Conservation (phyloP, 2,329 filamentous ascomycete species). For the Lachnellula occidentalis region DNA sequence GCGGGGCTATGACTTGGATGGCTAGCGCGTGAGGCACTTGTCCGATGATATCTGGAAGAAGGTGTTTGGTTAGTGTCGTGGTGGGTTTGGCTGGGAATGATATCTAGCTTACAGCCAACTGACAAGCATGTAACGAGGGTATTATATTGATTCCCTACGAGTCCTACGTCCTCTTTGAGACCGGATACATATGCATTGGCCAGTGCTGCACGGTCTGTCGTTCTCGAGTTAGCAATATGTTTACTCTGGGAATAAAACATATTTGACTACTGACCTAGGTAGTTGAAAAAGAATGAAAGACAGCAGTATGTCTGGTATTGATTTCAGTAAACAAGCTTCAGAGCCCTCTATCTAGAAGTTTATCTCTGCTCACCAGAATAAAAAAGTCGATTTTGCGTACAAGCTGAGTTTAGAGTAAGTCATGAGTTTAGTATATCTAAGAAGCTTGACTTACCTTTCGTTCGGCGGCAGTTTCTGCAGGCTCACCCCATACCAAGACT, state of each 20-base stretch:
- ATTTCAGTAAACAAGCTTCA: no score
- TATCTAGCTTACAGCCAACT: not conserved
- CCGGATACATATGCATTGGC: conserved; percentile 38
- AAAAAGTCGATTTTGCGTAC: no score
- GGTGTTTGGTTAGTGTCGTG: not conserved
- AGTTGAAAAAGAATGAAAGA: conserved; percentile 19
- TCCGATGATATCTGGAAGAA: not conserved
- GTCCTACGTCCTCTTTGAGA: conserved; percentile 41
- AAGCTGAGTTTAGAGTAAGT: no score
- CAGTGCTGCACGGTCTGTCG: conserved; percentile 8
- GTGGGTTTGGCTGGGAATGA: not conserved
- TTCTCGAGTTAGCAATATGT: no score
- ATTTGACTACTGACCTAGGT: not conserved
- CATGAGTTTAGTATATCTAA: no score
- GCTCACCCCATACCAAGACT: no score
- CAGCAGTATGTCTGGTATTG: not conserved
- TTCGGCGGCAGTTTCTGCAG: no score
- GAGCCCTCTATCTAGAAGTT: no score
- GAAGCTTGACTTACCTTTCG: no score
- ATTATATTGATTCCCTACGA: conserved; percentile 14
- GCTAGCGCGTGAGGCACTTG: conserved; percentile 6
- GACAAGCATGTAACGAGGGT: not conserved
- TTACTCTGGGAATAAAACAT: no score
- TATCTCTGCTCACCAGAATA: no score
- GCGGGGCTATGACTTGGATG: conserved; percentile 50